Evolutionary conservation across 768 basidiomycete genomes (phyloP).

Genomic region (Mycena floridula): DNA sequence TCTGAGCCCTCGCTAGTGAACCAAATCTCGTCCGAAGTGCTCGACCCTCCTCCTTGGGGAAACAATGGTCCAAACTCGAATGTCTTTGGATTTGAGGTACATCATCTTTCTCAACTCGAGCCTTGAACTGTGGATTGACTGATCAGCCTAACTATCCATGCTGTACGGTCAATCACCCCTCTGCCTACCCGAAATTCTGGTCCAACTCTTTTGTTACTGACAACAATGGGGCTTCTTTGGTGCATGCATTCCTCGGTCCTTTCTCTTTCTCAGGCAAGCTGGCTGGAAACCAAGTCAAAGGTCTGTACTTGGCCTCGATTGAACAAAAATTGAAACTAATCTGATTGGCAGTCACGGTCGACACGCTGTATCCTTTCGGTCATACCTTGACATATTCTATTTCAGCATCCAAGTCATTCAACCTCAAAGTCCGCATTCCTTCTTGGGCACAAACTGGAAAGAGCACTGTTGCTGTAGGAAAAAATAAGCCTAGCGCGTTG

Average conservation of each 20-base stretch:
- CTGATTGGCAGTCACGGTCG: slow-evolving; percentile 22
- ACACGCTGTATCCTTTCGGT: slow-evolving; percentile 35
- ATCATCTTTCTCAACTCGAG: not conserved
- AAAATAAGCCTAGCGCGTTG: slow-evolving; percentile 13
- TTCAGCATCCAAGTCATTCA: slow-evolving; percentile 23
- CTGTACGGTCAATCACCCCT: slow-evolving; percentile 37
- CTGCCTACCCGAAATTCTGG: slow-evolving; percentile 38
- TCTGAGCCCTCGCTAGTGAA: slow-evolving; percentile 23
- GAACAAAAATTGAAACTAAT: not conserved
- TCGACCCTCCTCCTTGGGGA: slow-evolving; percentile 31
- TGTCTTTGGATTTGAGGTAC: slow-evolving; percentile 30
- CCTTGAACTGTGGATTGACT: too few species aligned
- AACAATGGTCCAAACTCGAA: slow-evolving; percentile 33
- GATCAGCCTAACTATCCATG: slow-evolving; percentile 40
- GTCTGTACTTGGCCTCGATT: slow-evolving; percentile 10
- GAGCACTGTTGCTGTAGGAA: slow-evolving; percentile 29
- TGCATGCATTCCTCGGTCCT: slow-evolving; percentile 34
- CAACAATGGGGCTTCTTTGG: slow-evolving; percentile 20
- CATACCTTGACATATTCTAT: slow-evolving; percentile 30
- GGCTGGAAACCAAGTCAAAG: slow-evolving; percentile 26
- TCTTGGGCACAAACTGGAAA: slow-evolving; percentile 29
- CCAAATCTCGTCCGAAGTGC: slow-evolving; percentile 34
- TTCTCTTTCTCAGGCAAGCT: slow-evolving; percentile 27
- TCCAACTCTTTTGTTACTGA: slow-evolving; percentile 31
- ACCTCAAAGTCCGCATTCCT: slow-evolving; percentile 32